Percentiles rank a stretch among this genome's conserved stretches.
These are phyloP conservation scores for Nakazawaea ambrosiae DNA, from an alignment of 805 yeast species.

Conservation along the genomic window DNA sequence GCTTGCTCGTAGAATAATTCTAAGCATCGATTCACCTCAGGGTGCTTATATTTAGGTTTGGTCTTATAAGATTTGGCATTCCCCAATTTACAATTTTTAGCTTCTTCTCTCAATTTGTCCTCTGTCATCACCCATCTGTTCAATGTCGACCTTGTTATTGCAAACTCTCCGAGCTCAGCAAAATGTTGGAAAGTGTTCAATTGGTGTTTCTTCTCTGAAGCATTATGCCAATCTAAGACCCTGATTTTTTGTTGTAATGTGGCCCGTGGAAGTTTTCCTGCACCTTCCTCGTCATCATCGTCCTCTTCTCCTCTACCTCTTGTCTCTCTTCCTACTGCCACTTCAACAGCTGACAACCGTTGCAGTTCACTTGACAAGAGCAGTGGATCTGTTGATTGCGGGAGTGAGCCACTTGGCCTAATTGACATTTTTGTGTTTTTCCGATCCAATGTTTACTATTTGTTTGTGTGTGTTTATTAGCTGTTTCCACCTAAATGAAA, in stretches of 20 bases:
- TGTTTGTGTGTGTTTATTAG: no score
- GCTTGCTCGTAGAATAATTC: conserved; percentile 29
- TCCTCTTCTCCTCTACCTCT: neutral
- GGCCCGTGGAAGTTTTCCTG: conserved; percentile 27
- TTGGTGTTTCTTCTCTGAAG: conserved; percentile 25
- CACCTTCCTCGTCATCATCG: neutral
- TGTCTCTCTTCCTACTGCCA: neutral
- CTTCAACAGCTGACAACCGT: neutral
- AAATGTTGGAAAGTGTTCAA: conserved; percentile 28
- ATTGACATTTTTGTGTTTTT: no score
- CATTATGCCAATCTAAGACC: conserved; percentile 28
- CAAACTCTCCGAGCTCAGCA: conserved; percentile 21
- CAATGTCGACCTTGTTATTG: conserved; percentile 30
- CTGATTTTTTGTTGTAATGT: conserved; percentile 29
- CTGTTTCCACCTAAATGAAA: no score
- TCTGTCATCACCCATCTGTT: conserved; percentile 33
- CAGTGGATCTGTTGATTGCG: no score
- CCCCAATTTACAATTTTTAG: conserved; percentile 19
- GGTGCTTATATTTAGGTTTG: conserved; percentile 24
- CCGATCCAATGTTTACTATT: no score
- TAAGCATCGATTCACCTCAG: conserved; percentile 28
- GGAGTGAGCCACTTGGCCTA: no score
- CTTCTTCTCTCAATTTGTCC: conserved; percentile 21
- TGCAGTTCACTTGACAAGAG: neutral
- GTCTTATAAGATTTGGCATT: conserved; percentile 23